These are phyloP conservation scores for Penicillium sp. DNA, from an alignment of 2,329 filamentous ascomycete species.

Conservation along the genomic window DNA sequence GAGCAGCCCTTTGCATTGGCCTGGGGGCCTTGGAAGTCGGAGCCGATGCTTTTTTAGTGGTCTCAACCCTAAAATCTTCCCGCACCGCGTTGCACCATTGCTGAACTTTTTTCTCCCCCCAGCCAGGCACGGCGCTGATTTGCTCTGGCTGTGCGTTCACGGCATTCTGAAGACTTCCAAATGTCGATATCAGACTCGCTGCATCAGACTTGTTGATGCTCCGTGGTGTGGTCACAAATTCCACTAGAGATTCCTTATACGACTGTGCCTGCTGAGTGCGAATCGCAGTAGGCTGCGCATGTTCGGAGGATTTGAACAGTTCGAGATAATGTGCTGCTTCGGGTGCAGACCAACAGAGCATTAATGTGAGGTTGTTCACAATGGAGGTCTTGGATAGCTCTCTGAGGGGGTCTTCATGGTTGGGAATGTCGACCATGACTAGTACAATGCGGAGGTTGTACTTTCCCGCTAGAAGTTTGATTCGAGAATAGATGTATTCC, in stretches of 20 bases:
- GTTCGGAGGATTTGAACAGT: conserved; percentile 89
- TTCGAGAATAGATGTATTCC: conserved; percentile 94
- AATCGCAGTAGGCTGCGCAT: conserved; percentile 75
- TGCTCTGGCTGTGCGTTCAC: conserved; percentile 85
- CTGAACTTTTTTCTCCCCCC: conserved; percentile 92
- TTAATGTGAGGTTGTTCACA: conserved; percentile 85
- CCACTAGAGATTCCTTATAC: conserved; percentile 80
- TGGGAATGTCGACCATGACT: conserved; percentile 88
- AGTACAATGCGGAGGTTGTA: conserved; percentile 83
- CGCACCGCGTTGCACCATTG: conserved; percentile 75
- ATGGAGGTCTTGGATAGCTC: conserved; percentile 89
- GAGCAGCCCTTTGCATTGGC: conserved; percentile 16
- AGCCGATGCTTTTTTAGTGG: conserved; percentile 55
- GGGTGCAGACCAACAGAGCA: conserved; percentile 89
- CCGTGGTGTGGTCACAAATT: conserved; percentile 85
- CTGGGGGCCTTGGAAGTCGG: conserved; percentile 20
- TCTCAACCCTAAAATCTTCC: conserved; percentile 75
- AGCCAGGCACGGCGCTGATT: conserved; percentile 76
- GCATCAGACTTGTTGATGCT: conserved; percentile 94
- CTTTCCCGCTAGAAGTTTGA: conserved; percentile 74
- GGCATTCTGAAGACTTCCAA: conserved; percentile 80
- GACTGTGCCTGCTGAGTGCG: conserved; percentile 74
- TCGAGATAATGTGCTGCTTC: conserved; percentile 93
- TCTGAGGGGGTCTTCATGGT: conserved; percentile 82
- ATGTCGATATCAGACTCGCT: conserved; percentile 80